Evolutionary conservation across 164 flowering plant species (phyloP).

Genomic region (Piper betle): DNA sequence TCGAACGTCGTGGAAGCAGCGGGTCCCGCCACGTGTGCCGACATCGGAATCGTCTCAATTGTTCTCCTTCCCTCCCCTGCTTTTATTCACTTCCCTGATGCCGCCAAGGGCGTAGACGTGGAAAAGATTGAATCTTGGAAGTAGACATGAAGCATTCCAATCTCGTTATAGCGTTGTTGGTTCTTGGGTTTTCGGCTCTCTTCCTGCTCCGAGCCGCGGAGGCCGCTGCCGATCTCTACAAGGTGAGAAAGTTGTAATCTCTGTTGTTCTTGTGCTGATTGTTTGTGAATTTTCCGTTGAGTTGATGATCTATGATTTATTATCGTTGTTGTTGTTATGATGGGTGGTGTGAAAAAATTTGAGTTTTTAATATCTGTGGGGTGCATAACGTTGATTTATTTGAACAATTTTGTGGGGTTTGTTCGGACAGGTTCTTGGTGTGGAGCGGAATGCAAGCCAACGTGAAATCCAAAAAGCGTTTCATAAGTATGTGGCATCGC

Average conservation of each 20-base stretch:
- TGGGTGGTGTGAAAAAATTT: not conserved
- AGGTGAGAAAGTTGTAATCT: conserved; percentile 22
- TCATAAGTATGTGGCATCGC: conserved; percentile 53
- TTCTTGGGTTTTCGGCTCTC: conserved; percentile 8
- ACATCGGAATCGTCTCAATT: too few species aligned
- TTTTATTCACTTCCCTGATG: too few species aligned
- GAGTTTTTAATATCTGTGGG: not conserved
- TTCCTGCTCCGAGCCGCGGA: conserved; percentile 24
- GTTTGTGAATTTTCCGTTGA: too few species aligned
- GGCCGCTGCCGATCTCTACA: conserved; percentile 36
- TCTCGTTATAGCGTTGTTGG: not conserved
- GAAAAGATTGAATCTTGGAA: too few species aligned
- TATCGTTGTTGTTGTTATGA: not conserved
- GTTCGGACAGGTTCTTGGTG: conserved; percentile 67
- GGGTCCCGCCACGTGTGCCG: too few species aligned
- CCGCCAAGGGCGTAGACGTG: too few species aligned
- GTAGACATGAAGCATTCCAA: conserved; percentile 9
- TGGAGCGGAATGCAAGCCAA: conserved; percentile 60
- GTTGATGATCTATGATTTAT: too few species aligned
- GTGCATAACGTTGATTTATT: not conserved
- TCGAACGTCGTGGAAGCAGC: too few species aligned
- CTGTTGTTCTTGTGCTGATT: not conserved
- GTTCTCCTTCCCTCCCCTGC: too few species aligned
- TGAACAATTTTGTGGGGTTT: not conserved
- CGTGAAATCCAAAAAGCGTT: conserved; percentile 94